Evolutionary conservation across 2,329 filamentous ascomycete genomes (phyloP).

Genomic region (Mollisiaceae sp.): DNA sequence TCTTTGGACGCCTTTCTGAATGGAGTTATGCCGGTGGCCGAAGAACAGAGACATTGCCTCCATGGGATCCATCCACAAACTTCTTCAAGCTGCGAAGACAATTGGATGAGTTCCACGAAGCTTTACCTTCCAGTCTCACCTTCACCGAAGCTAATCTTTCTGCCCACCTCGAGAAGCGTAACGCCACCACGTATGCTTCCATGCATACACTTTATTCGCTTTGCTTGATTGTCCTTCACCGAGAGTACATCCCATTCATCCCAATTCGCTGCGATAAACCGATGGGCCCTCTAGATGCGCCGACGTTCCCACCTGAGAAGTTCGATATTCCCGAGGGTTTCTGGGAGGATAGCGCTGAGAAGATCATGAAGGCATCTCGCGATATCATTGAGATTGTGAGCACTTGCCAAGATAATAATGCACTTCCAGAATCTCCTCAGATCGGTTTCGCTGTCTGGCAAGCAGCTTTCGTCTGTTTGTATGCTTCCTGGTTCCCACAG

Average conservation of each 20-base stretch:
- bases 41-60: slow-evolving; percentile 55
- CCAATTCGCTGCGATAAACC: slow-evolving; percentile 58
- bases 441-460: slow-evolving; percentile 71
- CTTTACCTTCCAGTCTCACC: slow-evolving; percentile 57
- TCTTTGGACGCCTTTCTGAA: slow-evolving; percentile 62
- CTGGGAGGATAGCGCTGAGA: slow-evolving; percentile 66
- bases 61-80: slow-evolving; percentile 62
- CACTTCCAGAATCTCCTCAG: slow-evolving; percentile 68
- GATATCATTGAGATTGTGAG: slow-evolving; percentile 69
- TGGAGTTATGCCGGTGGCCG: slow-evolving; percentile 60
- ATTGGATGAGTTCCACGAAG: slow-evolving; percentile 58
- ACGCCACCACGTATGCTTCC: slow-evolving; percentile 67
- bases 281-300: slow-evolving; percentile 62
- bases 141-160: slow-evolving; percentile 67
- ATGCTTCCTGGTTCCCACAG: slow-evolving; percentile 68
- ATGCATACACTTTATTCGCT: slow-evolving; percentile 70
- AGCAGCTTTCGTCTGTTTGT: slow-evolving; percentile 68
- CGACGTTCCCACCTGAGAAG: slow-evolving; percentile 55
- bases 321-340: slow-evolving; percentile 57
- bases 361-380: slow-evolving; percentile 65
- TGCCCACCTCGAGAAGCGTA: slow-evolving; percentile 67
- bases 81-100: slow-evolving; percentile 59
- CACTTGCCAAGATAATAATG: slow-evolving; percentile 63
- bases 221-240: slow-evolving; percentile 70
- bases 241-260: slow-evolving; percentile 71